Conservation (phyloP, 108 stramenopile species). For the Nitzschia putrida region DNA sequence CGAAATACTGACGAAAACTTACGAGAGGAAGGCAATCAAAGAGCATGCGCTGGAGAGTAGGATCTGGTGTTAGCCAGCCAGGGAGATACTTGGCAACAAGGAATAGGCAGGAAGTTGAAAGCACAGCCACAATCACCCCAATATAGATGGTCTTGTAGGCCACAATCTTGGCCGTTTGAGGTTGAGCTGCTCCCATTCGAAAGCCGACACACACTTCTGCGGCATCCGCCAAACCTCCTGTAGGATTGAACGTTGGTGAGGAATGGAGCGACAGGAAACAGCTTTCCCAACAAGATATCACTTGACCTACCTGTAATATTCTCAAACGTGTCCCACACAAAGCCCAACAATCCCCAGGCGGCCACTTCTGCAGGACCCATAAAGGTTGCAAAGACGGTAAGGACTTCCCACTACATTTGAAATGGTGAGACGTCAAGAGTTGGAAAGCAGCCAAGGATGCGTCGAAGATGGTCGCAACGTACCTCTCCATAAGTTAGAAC, state of each 20-base stretch:
- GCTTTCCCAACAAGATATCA: too few relatives aligned
- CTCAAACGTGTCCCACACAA: conserved; percentile 52
- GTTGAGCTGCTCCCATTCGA: conserved; percentile 61
- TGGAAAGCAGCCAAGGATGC: not conserved
- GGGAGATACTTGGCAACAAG: conserved; percentile 45
- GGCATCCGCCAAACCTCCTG: conserved; percentile 62
- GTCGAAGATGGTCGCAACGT: not conserved
- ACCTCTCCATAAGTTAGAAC: conserved; percentile 60
- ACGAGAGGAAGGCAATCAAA: conserved; percentile 60
- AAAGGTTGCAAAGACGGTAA: conserved; percentile 52
- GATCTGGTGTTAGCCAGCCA: conserved; percentile 51
- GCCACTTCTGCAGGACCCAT: conserved; percentile 67
- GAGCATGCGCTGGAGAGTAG: conserved; percentile 61
- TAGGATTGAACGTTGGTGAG: too few relatives aligned
- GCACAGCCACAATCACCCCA: conserved; percentile 33
- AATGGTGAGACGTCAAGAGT: not conserved
- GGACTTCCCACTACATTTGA: conserved; percentile 47
- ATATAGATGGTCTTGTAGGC: conserved; percentile 64
- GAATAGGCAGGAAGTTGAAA: conserved; percentile 32
- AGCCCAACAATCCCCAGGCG: conserved; percentile 63
- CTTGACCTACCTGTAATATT: conserved; percentile 27
- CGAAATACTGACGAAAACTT: not conserved
- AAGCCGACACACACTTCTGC: conserved; percentile 64
- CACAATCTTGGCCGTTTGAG: conserved; percentile 42
- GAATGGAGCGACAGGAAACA: too few relatives aligned